Evolutionary conservation across 108 stramenopile species (phyloP).

Genomic region (Cyclotella cryptica): DNA sequence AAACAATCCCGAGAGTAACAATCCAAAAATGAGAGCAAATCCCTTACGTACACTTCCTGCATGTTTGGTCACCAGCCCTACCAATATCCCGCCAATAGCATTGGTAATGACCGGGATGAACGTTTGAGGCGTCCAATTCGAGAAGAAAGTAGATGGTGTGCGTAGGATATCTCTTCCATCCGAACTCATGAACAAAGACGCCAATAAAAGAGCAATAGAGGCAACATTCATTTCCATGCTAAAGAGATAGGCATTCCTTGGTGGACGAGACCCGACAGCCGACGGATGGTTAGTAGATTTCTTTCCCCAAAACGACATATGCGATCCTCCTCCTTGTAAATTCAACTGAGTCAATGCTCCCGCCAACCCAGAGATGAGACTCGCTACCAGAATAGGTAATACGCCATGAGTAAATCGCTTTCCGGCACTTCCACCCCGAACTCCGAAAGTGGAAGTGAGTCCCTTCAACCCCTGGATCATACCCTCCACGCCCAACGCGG

Average conservation of each 20-base stretch:
- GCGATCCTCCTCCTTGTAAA: slow-evolving; percentile 58
- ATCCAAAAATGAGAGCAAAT: slow-evolving; percentile 83
- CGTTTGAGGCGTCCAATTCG: slow-evolving; percentile 70
- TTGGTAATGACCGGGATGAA: slow-evolving; percentile 75
- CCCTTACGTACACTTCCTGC: slow-evolving; percentile 85
- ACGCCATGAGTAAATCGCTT: slow-evolving; percentile 60
- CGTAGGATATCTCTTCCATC: slow-evolving; percentile 56
- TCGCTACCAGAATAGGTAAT: slow-evolving; percentile 67
- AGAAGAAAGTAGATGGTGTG: slow-evolving; percentile 41
- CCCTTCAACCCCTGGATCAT: slow-evolving; percentile 23
- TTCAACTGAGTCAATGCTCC: slow-evolving; percentile 84
- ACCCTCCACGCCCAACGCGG: slow-evolving; percentile 13
- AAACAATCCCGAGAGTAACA: slow-evolving; percentile 69
- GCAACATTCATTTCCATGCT: slow-evolving; percentile 79
- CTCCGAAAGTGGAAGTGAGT: slow-evolving; percentile 9
- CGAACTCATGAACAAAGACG: slow-evolving; percentile 49
- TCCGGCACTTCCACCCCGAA: background rate
- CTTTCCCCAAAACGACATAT: slow-evolving; percentile 26
- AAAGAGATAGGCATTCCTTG: slow-evolving; percentile 69
- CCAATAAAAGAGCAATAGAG: slow-evolving; percentile 55
- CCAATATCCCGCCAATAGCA: slow-evolving; percentile 86
- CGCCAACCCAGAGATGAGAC: slow-evolving; percentile 78
- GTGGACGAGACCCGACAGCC: slow-evolving; percentile 25
- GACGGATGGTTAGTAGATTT: background rate
- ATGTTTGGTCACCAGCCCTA: slow-evolving; percentile 89